These are phyloP conservation scores for Magnusiomyces tetraspermus DNA, from an alignment of 1,139 yeast species.

Conservation along the genomic window DNA sequence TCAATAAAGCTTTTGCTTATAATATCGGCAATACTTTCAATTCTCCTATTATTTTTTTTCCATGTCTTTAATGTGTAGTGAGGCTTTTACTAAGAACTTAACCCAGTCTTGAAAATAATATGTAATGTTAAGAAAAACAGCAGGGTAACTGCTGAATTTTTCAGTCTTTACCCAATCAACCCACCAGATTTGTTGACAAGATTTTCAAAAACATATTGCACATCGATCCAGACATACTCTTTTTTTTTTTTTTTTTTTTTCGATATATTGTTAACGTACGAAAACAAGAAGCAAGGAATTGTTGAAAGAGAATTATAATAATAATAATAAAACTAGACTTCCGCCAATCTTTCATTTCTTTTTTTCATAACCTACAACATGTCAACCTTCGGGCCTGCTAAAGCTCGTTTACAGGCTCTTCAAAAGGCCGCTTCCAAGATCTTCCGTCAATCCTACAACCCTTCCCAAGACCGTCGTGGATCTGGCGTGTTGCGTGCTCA, in stretches of 20 bases:
- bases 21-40: no score
- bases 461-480: constrained; percentile 62
- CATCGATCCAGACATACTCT: neutral
- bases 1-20: no score
- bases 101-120: no score
- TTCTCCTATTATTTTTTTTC: no score
- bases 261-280: neutral
- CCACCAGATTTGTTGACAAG: neutral
- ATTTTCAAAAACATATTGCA: neutral
- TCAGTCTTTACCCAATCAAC: neutral
- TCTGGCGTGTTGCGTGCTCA: constrained; percentile 63
- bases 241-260: neutral
- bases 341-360: neutral
- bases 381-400: constrained; percentile 15
- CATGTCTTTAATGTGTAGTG: no score
- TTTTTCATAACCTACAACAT: neutral
- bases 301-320: neutral
- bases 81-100: neutral
- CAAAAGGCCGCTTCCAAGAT: constrained; percentile 50
- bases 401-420: constrained; percentile 44
- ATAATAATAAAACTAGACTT: neutral
- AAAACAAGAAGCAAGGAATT: no score
- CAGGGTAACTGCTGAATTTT: neutral
- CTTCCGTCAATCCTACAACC: constrained; percentile 61
- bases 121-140: neutral